phyloP scores from a whole-genome alignment of 176 grass and related monocot genomes.

The Aegilops umbellulata region DNA sequence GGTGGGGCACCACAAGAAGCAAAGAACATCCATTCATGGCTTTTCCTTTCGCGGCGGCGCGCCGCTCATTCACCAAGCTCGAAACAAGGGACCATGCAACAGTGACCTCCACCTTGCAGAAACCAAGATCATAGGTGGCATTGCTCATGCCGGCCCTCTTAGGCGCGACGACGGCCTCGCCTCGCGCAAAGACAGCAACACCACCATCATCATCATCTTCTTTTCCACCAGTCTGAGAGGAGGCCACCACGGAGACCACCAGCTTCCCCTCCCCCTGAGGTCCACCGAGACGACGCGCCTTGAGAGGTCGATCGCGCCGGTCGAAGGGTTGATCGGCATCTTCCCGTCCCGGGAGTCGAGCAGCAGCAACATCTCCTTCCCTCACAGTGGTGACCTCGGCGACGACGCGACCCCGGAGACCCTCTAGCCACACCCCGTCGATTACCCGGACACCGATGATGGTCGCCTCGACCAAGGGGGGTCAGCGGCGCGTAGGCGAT shows the following conservation, averaged over 20 bases:
- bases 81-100: neutral
- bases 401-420: neutral
- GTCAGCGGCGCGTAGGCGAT: neutral
- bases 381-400: neutral
- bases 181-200: neutral
- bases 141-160: neutral
- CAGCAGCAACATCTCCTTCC: neutral
- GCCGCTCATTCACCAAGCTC: neutral
- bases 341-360: neutral
- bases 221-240: neutral
- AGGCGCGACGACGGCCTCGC: neutral
- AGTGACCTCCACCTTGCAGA: neutral
- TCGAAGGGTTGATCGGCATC: neutral
- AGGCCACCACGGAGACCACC: neutral
- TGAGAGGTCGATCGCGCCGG: neutral
- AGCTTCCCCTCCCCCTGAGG: neutral
- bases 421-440: neutral
- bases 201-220: neutral
- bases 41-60: neutral
- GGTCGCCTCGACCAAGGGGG: neutral
- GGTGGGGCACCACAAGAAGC: neutral
- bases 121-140: neutral
- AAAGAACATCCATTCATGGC: conserved; percentile 43
- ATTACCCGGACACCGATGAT: neutral
- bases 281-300: neutral